Base-by-base conservation (phyloP, 345 rosid genomes). In the Euphorbia tirucalli region DNA sequence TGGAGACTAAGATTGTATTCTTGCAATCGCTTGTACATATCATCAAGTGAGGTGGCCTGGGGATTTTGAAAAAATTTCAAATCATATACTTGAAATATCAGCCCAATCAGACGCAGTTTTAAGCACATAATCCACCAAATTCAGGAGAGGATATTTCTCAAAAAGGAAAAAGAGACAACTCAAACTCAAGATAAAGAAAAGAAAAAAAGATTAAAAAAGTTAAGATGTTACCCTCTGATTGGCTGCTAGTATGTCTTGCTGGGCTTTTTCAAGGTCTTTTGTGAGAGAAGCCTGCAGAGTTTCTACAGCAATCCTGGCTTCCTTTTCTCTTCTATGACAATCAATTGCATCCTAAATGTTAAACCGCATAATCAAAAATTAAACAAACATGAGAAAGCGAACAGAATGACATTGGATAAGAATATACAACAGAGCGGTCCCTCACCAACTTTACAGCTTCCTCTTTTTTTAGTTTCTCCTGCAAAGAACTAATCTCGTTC, bases 1-100 rank as follows among this genome's bases (percentile, higher is more conserved):
- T 89, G 99, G 68, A 95, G 81, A 78, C 88, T 90, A 31, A 85
- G 78, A 78, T 92, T 88, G 78, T 95, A 95, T 77, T 89, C 98
- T 77, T 92, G 96, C 75, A 84, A 67, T 70, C 89, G 87, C 78
- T 88, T 95, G 83, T 86, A 85, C 82, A 80, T 86, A 67, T 88
- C 92, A 48, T 89, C 94, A 49, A 86, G 87, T 21, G 92, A 80
- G n/a, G 60, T 69, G 46, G 81, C 87, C 99, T 92, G 81, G 61
- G 83, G 35, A 70, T 49, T 76, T 58, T 43, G 64, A n/a, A 61
- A 66, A 69, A 69, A 22, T 3, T 35, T 65, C 28, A 41, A 52
- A 41, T 52, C 46, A 35, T 63, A 15, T 67, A 46, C 64, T 46
- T 22, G 37, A 9, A 7, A 57, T 28, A 57, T 39, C 9, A 67